Evolutionary conservation across 2,329 filamentous ascomycete genomes (phyloP).

Genomic region (Monosporascus sp.): DNA sequence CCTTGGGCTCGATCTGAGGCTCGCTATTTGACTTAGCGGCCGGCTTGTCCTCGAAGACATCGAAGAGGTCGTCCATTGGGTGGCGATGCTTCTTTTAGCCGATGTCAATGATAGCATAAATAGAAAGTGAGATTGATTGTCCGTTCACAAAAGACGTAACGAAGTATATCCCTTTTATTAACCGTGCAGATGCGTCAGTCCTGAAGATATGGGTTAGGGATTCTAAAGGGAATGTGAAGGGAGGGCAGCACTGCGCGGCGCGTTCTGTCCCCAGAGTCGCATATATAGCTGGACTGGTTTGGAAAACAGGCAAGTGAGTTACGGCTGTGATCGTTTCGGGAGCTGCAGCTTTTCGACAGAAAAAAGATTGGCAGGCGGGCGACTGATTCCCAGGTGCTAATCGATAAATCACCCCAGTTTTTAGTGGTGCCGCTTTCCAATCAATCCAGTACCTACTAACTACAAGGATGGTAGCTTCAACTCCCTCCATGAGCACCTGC

Average conservation of each 20-base stretch:
- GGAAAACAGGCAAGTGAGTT: not conserved
- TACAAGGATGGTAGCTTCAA: too few species aligned
- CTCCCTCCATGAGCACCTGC: too few species aligned
- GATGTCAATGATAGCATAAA: not conserved
- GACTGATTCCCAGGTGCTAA: not conserved
- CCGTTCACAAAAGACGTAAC: not conserved
- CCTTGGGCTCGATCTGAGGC: conserved; percentile 28
- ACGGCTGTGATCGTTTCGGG: not conserved
- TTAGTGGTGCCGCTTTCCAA: too few species aligned
- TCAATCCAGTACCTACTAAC: too few species aligned
- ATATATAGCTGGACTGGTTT: too few species aligned
- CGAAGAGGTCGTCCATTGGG: conserved; percentile 72
- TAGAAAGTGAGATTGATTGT: not conserved
- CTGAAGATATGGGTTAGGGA: too few species aligned
- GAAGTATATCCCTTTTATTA: too few species aligned
- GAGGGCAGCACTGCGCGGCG: not conserved
- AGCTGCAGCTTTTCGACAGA: not conserved
- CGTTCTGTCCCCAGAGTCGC: too few species aligned
- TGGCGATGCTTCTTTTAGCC: not conserved
- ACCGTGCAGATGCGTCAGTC: too few species aligned
- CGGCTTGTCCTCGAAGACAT: conserved; percentile 70
- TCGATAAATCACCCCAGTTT: not conserved
- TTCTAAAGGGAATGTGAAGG: not conserved
- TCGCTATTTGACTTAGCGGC: conserved; percentile 37
- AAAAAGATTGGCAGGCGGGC: not conserved